Conservation (phyloP, 768 basidiomycete species). For the Antrodiella citrinella region DNA sequence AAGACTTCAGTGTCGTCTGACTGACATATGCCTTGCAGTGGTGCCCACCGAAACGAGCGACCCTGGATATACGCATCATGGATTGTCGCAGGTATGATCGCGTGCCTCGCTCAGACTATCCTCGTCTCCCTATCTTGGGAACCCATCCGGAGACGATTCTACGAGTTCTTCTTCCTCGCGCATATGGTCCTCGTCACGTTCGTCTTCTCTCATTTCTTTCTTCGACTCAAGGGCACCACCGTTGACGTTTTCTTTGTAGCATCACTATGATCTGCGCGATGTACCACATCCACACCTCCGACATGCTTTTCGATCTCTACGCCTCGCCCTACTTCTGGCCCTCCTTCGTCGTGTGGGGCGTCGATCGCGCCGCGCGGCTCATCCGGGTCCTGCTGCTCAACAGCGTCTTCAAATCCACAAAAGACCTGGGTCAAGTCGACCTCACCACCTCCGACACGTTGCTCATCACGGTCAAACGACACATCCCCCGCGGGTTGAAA, state of each 20-base stretch:
- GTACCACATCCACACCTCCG: background rate
- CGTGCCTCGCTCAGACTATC: slow-evolving; percentile 26
- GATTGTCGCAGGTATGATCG: slow-evolving; percentile 11
- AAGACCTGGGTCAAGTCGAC: slow-evolving; percentile 29
- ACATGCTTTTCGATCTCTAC: background rate
- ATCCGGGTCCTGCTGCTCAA: slow-evolving; percentile 33
- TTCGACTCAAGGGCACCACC: no score
- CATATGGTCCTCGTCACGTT: slow-evolving; percentile 21
- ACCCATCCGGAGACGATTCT: slow-evolving; percentile 31
- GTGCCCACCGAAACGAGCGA: background rate
- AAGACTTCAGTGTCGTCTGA: background rate
- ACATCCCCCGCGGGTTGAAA: slow-evolving; percentile 25
- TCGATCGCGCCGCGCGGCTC: slow-evolving; percentile 35
- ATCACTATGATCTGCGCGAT: background rate
- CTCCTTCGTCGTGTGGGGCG: slow-evolving; percentile 36
- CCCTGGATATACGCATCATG: background rate
- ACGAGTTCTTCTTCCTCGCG: slow-evolving; percentile 29
- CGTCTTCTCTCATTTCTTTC: no score
- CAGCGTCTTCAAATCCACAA: slow-evolving; percentile 22
- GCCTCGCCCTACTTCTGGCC: slow-evolving; percentile 34
- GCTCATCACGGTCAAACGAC: slow-evolving; percentile 32
- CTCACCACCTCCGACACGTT: slow-evolving; percentile 35
- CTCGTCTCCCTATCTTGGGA: slow-evolving; percentile 30
- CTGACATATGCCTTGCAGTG: slow-evolving; percentile 5
- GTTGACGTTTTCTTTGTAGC: no score